Evolutionary conservation across 2,329 filamentous ascomycete genomes (phyloP), one percentile per base, ranked within the genome.

Genomic region (Fusarium secorum): DNA sequence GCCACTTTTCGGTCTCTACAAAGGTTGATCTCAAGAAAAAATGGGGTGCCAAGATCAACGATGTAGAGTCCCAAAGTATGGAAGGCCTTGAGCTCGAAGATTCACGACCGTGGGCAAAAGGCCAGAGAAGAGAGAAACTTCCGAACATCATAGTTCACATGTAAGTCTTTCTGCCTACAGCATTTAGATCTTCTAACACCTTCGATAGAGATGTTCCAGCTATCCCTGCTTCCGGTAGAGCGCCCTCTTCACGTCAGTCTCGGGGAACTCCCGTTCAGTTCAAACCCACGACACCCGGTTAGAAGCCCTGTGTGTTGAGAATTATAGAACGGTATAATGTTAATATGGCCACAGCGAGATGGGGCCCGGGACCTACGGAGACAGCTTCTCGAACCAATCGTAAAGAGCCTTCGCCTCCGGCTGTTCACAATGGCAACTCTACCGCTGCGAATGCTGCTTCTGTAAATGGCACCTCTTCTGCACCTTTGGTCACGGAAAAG

Each of bases 41-140:
- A 49, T 77, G 75, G 75, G 46, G 24, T 7, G n/a, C 58, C 22
- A 68, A 63, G 28, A 51, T 77, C 11, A 45, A 70, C 7, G 75
- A 77, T 20, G 75, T 70, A 9, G 75, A 77, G 15, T 48, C 70
- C 13, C 44, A 66, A 7, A 67, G 74, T 22, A 69, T 72, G 13
- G 70, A 74, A 15, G 75, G 75, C 8, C 75, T 77, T 20, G 24
- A 44, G 13, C 44, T 64, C 8, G 66, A 57, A 7, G 54, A 69
- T 20, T 64, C 71, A 7, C 74, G 75, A 8, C 75, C 75, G 10
- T 76, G 75, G 75, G 75, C 72, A 6, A 55, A 62, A 18, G 60
- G 56, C 10, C 11, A 46, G 9, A 44, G 42, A 11, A 60, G 36
- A 15, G 5, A 60, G 14, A 28, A 38, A 17, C 48, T 72, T 4